Evolutionary conservation across 192 early-diverging fungal species (phyloP).

Genomic region (Geosiphon pyriformis): DNA sequence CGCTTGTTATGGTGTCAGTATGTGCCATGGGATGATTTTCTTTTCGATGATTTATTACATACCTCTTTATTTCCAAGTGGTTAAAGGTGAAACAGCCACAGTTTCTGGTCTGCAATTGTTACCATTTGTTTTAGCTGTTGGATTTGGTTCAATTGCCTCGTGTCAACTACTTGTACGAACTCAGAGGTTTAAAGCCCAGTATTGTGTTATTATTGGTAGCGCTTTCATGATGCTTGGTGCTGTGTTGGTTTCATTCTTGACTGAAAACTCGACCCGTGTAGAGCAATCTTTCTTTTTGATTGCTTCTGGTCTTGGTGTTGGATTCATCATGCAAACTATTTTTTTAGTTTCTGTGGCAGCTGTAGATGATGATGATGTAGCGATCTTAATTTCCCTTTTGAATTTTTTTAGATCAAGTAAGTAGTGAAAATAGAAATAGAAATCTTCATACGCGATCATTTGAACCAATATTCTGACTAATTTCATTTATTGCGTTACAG

Average conservation of each 20-base stretch:
- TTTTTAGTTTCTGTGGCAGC: conserved; percentile 63
- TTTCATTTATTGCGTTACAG: conserved; percentile 23
- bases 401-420: conserved; percentile 56
- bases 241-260: conserved; percentile 51
- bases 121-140: conserved; percentile 68
- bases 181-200: conserved; percentile 46
- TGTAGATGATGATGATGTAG: conserved; percentile 54
- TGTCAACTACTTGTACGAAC: conserved; percentile 57
- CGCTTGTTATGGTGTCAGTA: conserved; percentile 38
- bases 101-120: conserved; percentile 65
- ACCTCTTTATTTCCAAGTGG: conserved; percentile 68
- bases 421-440: background rate
- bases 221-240: conserved; percentile 53
- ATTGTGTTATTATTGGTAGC: conserved; percentile 58
- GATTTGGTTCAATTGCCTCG: conserved; percentile 53
- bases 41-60: conserved; percentile 63
- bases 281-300: conserved; percentile 59
- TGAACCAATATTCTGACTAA: background rate
- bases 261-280: conserved; percentile 37
- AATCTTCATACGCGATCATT: background rate
- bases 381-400: conserved; percentile 54
- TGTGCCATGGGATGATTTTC: conserved; percentile 42
- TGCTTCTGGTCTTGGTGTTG: conserved; percentile 68
- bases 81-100: conserved; percentile 60
- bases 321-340: conserved; percentile 65